These are phyloP conservation scores for Rhytidiadelphus loreus DNA, from an alignment of 225 moss, liverwort and hornwort genomes.

Conservation along the genomic window DNA sequence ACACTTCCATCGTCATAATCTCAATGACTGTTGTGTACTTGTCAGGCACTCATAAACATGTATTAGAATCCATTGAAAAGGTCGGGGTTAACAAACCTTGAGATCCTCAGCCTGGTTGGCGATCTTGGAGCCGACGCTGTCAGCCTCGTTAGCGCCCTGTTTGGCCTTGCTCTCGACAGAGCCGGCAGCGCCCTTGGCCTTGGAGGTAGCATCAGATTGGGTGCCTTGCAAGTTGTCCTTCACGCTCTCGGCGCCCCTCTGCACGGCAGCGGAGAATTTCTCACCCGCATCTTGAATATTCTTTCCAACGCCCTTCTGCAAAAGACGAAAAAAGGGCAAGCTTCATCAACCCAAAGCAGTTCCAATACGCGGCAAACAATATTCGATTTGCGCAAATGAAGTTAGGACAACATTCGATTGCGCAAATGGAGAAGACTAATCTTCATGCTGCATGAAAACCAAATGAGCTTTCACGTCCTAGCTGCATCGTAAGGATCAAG, in stretches of 20 bases:
- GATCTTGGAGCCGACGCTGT: conserved; percentile 6
- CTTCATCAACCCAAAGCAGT: neutral
- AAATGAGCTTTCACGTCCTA: too few species aligned
- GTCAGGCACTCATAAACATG: neutral
- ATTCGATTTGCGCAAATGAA: neutral
- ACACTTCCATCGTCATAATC: too few species aligned
- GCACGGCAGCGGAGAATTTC: conserved; percentile 21
- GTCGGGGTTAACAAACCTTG: neutral
- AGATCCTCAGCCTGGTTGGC: conserved; percentile 9
- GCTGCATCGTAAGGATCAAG: neutral
- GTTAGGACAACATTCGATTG: too few species aligned
- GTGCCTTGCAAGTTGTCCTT: conserved; percentile 1
- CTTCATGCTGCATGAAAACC: neutral
- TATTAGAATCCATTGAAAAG: too few species aligned
- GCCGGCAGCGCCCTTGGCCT: neutral
- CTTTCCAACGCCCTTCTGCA: conserved; percentile 30
- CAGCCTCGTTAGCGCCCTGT: conserved; percentile 7
- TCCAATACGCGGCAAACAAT: too few species aligned
- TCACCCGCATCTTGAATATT: conserved; percentile 25
- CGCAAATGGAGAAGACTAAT: neutral
- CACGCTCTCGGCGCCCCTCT: conserved; percentile 32
- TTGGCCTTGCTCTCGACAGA: conserved; percentile 8
- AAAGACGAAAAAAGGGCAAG: neutral
- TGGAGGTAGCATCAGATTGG: conserved; percentile 4
- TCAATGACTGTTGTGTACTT: neutral